phyloP scores from a whole-genome alignment of 495 filamentous ascomycete genomes.

The Aspergillus sclerotiicarbonarius region DNA sequence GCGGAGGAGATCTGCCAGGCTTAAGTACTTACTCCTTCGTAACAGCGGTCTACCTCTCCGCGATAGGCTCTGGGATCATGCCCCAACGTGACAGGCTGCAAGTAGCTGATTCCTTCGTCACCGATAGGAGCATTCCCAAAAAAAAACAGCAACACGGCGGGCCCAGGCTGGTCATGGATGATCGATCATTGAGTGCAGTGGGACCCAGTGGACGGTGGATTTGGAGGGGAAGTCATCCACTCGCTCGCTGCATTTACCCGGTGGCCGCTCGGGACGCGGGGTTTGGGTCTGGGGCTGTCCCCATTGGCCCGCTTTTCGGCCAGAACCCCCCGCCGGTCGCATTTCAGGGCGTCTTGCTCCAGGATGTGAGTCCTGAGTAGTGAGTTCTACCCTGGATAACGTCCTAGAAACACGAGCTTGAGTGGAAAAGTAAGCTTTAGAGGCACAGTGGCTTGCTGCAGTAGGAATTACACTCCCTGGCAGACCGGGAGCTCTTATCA shows the following conservation, averaged over 20 bases:
- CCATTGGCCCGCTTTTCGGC: background rate
- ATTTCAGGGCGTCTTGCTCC: background rate
- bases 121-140: background rate
- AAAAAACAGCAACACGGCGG: too few species aligned
- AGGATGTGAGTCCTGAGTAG: background rate
- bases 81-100: conserved; percentile 1
- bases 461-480: too few species aligned
- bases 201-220: conserved; percentile 7
- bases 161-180: background rate
- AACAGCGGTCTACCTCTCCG: background rate
- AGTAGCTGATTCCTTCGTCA: background rate
- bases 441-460: too few species aligned
- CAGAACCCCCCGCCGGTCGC: background rate
- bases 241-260: conserved; percentile 8
- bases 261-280: conserved; percentile 5
- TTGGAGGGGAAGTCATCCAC: conserved; percentile 1
- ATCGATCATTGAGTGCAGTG: conserved; percentile 3
- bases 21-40: conserved; percentile 23
- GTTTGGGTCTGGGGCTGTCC: background rate
- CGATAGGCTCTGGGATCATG: background rate
- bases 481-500: too few species aligned
- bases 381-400: background rate
- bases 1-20: conserved; percentile 9
- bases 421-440: too few species aligned
- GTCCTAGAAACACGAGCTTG: too few species aligned